Evolutionary conservation across 2,329 filamentous ascomycete genomes (phyloP), one percentile per base, ranked within the genome.

Genomic region (Waltergamsia citrina): DNA sequence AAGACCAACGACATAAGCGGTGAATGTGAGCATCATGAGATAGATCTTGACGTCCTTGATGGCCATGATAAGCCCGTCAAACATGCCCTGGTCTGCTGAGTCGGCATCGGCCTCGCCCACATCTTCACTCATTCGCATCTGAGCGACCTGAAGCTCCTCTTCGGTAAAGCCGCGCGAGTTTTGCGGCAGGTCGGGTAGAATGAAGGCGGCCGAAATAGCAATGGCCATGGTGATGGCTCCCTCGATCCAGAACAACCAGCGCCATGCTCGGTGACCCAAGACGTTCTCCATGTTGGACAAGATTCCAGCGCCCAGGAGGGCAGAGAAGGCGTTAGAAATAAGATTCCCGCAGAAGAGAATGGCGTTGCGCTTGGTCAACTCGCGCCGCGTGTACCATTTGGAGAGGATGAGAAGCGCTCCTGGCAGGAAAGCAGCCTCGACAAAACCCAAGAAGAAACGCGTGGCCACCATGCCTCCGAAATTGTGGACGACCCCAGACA

Each of bases 351-450:
- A 70, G 52, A 75, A 77, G 16, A 78, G 52, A 20, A 77, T 63
- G 36, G 71, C 70, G 43, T 75, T 73, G 33, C 71, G 57, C 35
- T 57, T 55, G 11, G 67, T 64, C 39, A 77, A 45, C 52, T 75
- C 71, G 32, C 68, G 65, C 31, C 74, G 65, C 2, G 76, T 81
- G 52, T 82, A 82, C 69, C 76, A 82, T 43, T 78, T 75, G 0
- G 72, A 76, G 15, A 81, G 61, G 29, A 80, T 72, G 28, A 79
- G 62, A 9, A 81, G 61, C 0, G 72, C 72, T 27, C 78, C 78
- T 0, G 78, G 77, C 18, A 79, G 59, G 50, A 79, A 80, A 2
- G 75, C 74, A 0, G 78, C 77, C 50, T 80, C 75, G 32, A 78
- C 56, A 39, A 76, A 74, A 4, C 75, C 75, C 0, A 80, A 53